Conservation (phyloP, 352 stramenopile genomes). For the Pythium chondricola region DNA sequence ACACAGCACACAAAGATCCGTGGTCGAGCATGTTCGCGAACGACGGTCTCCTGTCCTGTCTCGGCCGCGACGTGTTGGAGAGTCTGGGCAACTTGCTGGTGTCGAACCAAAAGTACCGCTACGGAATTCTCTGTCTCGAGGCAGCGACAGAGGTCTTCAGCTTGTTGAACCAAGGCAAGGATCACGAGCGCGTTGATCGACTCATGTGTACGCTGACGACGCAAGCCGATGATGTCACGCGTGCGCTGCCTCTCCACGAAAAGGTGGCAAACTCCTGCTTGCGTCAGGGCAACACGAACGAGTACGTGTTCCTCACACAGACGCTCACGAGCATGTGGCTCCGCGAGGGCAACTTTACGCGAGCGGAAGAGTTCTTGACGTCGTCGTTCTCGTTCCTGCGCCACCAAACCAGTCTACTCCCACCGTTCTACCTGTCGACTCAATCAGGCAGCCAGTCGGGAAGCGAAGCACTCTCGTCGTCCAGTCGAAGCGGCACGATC, state of each 20-base stretch:
- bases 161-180: constrained; percentile 61
- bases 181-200: constrained; percentile 75
- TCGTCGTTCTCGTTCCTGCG: constrained; percentile 61
- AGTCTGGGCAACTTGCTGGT: constrained; percentile 72
- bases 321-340: constrained; percentile 77
- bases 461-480: constrained; percentile 35
- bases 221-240: constrained; percentile 69
- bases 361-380: constrained; percentile 58
- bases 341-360: constrained; percentile 66
- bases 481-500: constrained; percentile 56
- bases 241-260: constrained; percentile 69
- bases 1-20: constrained; percentile 4
- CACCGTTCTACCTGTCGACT: constrained; percentile 47
- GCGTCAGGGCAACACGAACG: constrained; percentile 74
- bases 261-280: constrained; percentile 66
- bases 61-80: constrained; percentile 67
- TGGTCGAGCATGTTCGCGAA: constrained; percentile 68
- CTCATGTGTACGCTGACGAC: constrained; percentile 67
- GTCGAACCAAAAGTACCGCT: constrained; percentile 85
- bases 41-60: constrained; percentile 63
- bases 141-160: constrained; percentile 51
- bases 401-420: constrained; percentile 59
- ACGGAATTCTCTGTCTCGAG: constrained; percentile 74
- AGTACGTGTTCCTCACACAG: constrained; percentile 82
- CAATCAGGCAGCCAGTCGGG: constrained; percentile 32